phyloP scores from a whole-genome alignment of 768 basidiomycete genomes.

The Collybia sordida region DNA sequence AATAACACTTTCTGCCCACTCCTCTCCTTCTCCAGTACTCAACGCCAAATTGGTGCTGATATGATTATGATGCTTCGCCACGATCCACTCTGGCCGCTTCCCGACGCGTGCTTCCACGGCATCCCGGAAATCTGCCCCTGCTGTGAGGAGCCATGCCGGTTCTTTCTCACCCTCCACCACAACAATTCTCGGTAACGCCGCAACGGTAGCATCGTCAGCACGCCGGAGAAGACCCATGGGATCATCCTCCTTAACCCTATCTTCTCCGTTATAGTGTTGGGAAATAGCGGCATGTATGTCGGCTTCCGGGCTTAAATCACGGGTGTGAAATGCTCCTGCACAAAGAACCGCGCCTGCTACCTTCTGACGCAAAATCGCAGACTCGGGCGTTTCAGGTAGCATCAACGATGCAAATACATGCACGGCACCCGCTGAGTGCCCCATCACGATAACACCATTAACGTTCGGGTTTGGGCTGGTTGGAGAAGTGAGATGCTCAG shows the following conservation, averaged over 20 bases:
- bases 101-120: conserved; percentile 36
- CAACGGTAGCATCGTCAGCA: conserved; percentile 32
- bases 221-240: conserved; percentile 40
- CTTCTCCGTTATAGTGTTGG: conserved; percentile 38
- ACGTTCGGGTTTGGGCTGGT: conserved; percentile 36
- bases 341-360: conserved; percentile 47
- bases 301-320: conserved; percentile 19
- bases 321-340: conserved; percentile 44
- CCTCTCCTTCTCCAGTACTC: conserved; percentile 56
- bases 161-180: conserved; percentile 55
- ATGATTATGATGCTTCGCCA: conserved; percentile 61
- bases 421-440: conserved; percentile 62
- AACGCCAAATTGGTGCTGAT: conserved; percentile 53
- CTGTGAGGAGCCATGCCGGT: conserved; percentile 41
- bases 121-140: conserved; percentile 34
- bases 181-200: conserved; percentile 44
- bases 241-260: conserved; percentile 33
- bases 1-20: conserved; percentile 54
- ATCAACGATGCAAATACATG: conserved; percentile 47
- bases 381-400: conserved; percentile 29
- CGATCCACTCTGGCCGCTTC: conserved; percentile 28
- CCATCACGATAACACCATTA: conserved; percentile 46
- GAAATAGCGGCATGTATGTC: conserved; percentile 27
- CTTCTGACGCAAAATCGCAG: conserved; percentile 25
- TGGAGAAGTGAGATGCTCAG: conserved; percentile 24